Evolutionary conservation across 2,329 filamentous ascomycete genomes (phyloP), one percentile per base, ranked within the genome.

Genomic region (Penicillium sumatraense): DNA sequence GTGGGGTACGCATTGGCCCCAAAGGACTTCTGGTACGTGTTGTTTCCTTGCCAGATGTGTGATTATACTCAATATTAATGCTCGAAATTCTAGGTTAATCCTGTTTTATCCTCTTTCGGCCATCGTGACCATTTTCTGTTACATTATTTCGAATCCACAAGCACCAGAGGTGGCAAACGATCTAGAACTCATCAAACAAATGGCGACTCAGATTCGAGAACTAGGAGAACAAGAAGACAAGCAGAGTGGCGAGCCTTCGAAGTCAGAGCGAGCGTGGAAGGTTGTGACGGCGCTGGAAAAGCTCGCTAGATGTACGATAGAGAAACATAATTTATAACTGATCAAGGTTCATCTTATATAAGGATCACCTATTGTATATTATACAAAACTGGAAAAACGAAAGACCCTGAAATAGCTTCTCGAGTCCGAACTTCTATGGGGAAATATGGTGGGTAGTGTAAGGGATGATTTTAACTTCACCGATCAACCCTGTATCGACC

Each of bases 31-130:
- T 51, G 49, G 49, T 51, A 24, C 7, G 49, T 23, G 23, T 21
- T n/a, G 8, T 14, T 2, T 16, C 29, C 27, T 40, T 14, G 16
- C 23, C 23, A 9, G 9, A 20, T 7, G 13, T 8, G 16, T 36
- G 10, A 29, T 13, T 2, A 21, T 18, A 29, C 35, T 6, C 38
- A 82, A 6, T 80, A 79, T 27, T 46, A 7, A 46, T 11, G 16
- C 7, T 16, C 2, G 33, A 13, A 10, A 31, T 14, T 21, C 7
- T 31, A 46, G 42, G 42, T 62, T 78, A 31, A 66, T 81, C 13
- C 67, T 80, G 1, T 83, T 81, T 51, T 83, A 83, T 40, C 80
- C 81, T 1, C 75, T 80, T 31, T 75, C 78, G 0, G 80, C 81
- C 0, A 68, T 81, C 16, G 67, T 82, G 53, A 76, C 74, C 1